phyloP scores from a whole-genome alignment of 1,284 basidiomycete species.

The Trichosporon inkin region DNA sequence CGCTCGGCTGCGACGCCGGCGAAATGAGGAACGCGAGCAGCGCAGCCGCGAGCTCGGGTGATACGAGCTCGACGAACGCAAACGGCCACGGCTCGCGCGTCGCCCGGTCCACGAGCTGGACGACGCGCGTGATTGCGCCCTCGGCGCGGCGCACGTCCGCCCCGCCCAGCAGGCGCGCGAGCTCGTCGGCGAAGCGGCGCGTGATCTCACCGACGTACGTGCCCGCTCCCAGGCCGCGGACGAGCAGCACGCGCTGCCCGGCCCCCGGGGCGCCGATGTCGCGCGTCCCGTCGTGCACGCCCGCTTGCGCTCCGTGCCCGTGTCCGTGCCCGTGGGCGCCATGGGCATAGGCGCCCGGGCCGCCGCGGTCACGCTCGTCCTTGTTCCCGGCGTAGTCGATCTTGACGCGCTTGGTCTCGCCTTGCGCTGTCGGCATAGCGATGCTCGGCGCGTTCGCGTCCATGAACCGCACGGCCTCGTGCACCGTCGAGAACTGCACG shows the following conservation, averaged over 20 bases:
- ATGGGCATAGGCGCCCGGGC: too few relatives aligned
- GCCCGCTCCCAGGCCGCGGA: constrained; percentile 80
- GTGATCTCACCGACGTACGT: constrained; percentile 60
- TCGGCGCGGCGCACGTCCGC: constrained; percentile 67
- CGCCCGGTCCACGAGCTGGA: constrained; percentile 78
- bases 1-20: constrained; percentile 72
- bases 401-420: constrained; percentile 65
- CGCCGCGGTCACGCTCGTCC: not conserved
- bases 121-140: constrained; percentile 75
- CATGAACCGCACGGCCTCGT: constrained; percentile 80
- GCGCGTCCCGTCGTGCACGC: constrained; percentile 76
- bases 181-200: constrained; percentile 60
- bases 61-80: constrained; percentile 83
- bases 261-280: constrained; percentile 63
- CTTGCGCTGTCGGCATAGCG: constrained; percentile 64
- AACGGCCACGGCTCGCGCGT: constrained; percentile 83
- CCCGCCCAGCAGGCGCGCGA: constrained; percentile 57
- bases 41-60: constrained; percentile 63
- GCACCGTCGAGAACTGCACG: constrained; percentile 76
- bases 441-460: constrained; percentile 64
- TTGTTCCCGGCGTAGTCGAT: constrained; percentile 71
- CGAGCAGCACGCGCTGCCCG: constrained; percentile 61
- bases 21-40: constrained; percentile 77
- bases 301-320: constrained; percentile 43
- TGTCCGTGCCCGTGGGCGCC: not conserved